Base-by-base conservation (phyloP, 176 grass and related monocot genomes). In the Oryza coarctata region DNA sequence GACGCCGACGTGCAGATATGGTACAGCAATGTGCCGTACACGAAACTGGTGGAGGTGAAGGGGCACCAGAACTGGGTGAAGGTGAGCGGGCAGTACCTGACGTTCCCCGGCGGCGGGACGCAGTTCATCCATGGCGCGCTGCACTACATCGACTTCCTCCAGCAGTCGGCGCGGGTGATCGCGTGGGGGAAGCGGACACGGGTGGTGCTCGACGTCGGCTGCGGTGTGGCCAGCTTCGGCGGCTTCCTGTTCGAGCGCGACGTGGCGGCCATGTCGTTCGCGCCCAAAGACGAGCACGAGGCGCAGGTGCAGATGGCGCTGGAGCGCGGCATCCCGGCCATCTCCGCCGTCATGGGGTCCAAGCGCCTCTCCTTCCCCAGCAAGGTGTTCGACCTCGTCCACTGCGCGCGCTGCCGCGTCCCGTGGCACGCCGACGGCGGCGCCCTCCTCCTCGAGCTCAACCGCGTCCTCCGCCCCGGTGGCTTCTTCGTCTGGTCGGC, bases 1-100 rank as follows among this genome's bases (percentile, higher is more conserved):
- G 36, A 0, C 33, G 31, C 27, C n/a, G 39, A 9, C 39, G 40
- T n/a, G 79, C 70, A 94, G 90, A 92, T 98, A 39, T 98, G 96
- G 96, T 87, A 95, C 71, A 91, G 20, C 77, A 98, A 98, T 65
- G 95, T 98, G 38, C 95, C 95, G 61, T 90, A 93, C 71, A 95
- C 87, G 44, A 98, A 98, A 87, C 96, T 98, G 65, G 96, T 92
- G 15, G 89, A 93, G 87, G 96, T 95, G 52, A 98, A 98, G 82
- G 96, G 96, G 0, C 96, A 98, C 73, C 96, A 98, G 77, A 98
- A 98, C 71, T 93, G 96, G 96, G 96, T 98, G 43, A 98, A 98
- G 86, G 93, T 95, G 62, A 88, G 92, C 69, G 96, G 93, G 44
- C 89, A 95, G 61, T 82, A 93, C 79, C 96, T 98, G 14, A 82